Percentiles rank a stretch among this genome's conserved stretches.
Conservation (phyloP, 208 protist genomes). For the Porcisia deanei region DNA sequence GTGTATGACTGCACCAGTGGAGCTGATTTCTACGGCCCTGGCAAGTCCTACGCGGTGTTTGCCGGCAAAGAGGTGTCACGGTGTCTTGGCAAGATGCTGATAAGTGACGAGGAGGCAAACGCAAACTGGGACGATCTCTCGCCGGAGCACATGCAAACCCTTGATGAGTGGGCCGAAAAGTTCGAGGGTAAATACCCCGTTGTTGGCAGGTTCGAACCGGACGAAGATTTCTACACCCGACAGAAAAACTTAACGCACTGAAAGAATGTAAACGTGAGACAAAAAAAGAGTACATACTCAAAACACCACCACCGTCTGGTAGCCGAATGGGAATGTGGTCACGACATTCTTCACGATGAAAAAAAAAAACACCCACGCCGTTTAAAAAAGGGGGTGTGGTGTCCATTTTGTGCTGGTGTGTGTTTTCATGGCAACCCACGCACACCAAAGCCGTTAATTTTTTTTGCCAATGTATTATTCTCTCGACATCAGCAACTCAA, state of each 20-base stretch:
- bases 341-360: no score
- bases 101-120: conserved; percentile 79
- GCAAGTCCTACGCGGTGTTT: conserved; percentile 76
- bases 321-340: no score
- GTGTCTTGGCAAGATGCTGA: conserved; percentile 82
- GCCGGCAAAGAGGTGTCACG: conserved; percentile 80
- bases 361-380: no score
- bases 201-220: conserved; percentile 50
- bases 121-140: conserved; percentile 70
- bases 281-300: no score
- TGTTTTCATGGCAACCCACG: no score
- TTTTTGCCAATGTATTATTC: not conserved
- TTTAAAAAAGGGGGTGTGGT: no score
- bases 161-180: conserved; percentile 79
- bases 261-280: no score
- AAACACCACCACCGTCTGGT: no score
- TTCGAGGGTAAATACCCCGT: conserved; percentile 79
- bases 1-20: conserved; percentile 79
- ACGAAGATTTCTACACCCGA: conserved; percentile 45
- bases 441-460: not conserved
- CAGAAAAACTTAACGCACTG: conserved; percentile 34
- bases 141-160: conserved; percentile 55
- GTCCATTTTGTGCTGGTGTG: no score
- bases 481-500: no score
- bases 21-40: conserved; percentile 75